Evolutionary conservation across 208 protist species (phyloP).

Genomic region (Leptomonas pyrrhocoris): DNA sequence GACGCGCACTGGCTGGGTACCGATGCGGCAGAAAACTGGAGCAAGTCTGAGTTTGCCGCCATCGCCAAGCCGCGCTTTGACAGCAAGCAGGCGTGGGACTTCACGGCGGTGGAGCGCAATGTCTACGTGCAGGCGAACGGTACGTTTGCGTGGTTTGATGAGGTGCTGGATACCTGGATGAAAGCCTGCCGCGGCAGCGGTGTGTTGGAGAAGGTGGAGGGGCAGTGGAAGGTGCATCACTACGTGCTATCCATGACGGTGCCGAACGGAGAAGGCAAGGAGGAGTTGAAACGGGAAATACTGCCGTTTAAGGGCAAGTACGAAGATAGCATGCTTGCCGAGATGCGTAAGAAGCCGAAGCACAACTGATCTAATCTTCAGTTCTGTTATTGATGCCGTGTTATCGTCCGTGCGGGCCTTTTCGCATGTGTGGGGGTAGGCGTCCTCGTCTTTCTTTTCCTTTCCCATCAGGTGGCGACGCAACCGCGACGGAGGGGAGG

Average conservation of each 20-base stretch:
- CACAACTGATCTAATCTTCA: neutral
- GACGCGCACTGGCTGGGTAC: conserved; percentile 19
- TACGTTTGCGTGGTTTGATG: conserved; percentile 20
- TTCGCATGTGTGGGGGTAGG: no score
- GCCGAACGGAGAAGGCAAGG: conserved; percentile 19
- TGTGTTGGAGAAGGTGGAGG: conserved; percentile 12
- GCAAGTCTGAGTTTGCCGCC: conserved; percentile 4
- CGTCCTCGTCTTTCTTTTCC: no score
- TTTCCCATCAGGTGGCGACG: neutral
- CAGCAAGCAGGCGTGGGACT: conserved; percentile 8
- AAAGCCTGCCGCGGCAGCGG: conserved; percentile 20
- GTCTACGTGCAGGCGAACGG: neutral
- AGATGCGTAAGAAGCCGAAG: conserved; percentile 17
- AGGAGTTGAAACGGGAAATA: conserved; percentile 8
- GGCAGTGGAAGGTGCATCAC: conserved; percentile 23
- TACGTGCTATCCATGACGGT: conserved; percentile 21
- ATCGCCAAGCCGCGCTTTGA: conserved; percentile 13
- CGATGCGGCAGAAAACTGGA: conserved; percentile 11
- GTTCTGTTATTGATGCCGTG: no score
- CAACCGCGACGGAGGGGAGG: neutral
- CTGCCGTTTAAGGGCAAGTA: conserved; percentile 21
- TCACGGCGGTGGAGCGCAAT: conserved; percentile 16
- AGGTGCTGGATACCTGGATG: conserved; percentile 24
- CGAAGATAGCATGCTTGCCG: conserved; percentile 11
- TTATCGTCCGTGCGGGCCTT: no score